These are phyloP conservation scores for Nephelium lappaceum DNA, from an alignment of 345 rosid genomes.

Conservation along the genomic window DNA sequence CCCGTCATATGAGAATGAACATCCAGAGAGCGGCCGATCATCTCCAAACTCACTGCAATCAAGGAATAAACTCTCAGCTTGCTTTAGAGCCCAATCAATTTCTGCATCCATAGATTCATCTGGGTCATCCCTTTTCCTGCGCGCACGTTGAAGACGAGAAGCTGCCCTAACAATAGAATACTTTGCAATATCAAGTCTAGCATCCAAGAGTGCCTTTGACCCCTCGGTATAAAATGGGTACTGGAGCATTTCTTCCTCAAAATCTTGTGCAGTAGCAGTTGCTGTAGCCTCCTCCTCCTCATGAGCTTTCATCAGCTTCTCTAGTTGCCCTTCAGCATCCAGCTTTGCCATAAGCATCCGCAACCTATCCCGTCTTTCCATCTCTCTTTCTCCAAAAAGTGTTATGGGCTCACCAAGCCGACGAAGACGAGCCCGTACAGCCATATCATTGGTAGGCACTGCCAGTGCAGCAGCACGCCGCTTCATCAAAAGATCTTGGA, in stretches of 20 bases:
- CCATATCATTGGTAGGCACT: constrained; percentile 93
- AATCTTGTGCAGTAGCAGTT: constrained; percentile 49
- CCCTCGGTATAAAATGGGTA: constrained; percentile 93
- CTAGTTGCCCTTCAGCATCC: constrained; percentile 81
- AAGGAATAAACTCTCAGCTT: constrained; percentile 67
- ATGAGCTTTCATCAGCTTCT: constrained; percentile 79
- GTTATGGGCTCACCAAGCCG: constrained; percentile 92
- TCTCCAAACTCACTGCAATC: constrained; percentile 90
- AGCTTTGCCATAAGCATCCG: constrained; percentile 85
- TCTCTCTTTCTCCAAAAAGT: constrained; percentile 90
- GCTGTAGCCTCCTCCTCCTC: constrained; percentile 81
- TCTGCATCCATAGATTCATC: constrained; percentile 93
- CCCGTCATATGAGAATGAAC: constrained; percentile 86
- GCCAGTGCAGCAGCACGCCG: constrained; percentile 92
- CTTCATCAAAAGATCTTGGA: constrained; percentile 79
- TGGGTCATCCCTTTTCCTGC: constrained; percentile 82
- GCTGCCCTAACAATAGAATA: constrained; percentile 74
- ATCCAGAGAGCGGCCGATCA: constrained; percentile 89
- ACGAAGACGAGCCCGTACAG: constrained; percentile 89
- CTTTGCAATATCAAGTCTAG: constrained; percentile 76
- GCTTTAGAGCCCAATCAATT: constrained; percentile 69
- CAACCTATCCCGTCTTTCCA: constrained; percentile 95
- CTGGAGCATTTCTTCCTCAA: constrained; percentile 62
- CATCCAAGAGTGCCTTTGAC: constrained; percentile 64
- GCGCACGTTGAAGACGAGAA: constrained; percentile 63